Evolutionary conservation across 2,329 filamentous ascomycete species (phyloP), one percentile per base, ranked within the genome.

Genomic region (Helminthosporium solani): DNA sequence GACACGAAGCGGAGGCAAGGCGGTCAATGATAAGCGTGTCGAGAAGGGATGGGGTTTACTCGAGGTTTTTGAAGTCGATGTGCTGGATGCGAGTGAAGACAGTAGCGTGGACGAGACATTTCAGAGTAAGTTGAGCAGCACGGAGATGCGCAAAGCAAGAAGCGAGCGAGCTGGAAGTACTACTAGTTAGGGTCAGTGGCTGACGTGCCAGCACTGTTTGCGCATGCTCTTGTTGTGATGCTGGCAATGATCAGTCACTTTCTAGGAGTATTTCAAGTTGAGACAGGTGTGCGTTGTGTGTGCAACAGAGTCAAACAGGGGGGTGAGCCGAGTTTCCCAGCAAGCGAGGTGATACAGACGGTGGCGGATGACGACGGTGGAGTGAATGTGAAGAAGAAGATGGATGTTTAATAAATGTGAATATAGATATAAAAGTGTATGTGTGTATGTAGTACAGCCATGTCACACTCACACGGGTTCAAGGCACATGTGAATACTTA

Each of bases 91-190:
- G 2, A 77, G 80, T 31, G 81, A 83, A 42, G 73, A 77, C 34
- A 57, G 73, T 70, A 60, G 52, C 36, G 68, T 71, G 34, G 68
- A 73, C 11, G 80, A 84, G 46, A 78, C 80, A 54, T 96, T 95
- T 70, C 82, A 85, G 20, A 80, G 81, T 50, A 97, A 96, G 73
- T 88, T 96, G 57, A 95, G 90, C 75, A 96, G 91, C 71, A 95
- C 91, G 1, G 87, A 87, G 47, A 95, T 96, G 54, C 78, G 78
- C 50, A 76, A 76, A 33, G 70, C 62, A 54, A 54, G 58, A 28
- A 63, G 59, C 42, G 67, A 69, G 49, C 58, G 61, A 30, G 28
- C 28, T 14, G 28, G 12, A 20, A 34, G n/a, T n/a, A n/a, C n/a
- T n/a, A n/a, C n/a, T n/a, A n/a, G n/a, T 49, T 50, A 44, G 49